phyloP scores from a whole-genome alignment of 441 rosid species.

The Gossypium aridum region DNA sequence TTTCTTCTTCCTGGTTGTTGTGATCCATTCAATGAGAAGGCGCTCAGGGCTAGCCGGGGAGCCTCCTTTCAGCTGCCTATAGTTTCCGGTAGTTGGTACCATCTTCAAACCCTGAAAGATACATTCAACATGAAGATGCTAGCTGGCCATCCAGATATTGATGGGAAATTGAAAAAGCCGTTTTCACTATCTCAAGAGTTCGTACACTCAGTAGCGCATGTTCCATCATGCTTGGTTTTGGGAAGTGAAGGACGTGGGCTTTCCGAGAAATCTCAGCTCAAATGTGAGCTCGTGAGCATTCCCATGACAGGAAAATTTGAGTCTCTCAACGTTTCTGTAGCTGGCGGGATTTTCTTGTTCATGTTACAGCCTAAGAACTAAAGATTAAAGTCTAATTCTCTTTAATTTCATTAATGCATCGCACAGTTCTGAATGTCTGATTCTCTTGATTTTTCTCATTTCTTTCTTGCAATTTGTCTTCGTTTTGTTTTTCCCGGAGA shows the following conservation, averaged over 20 bases:
- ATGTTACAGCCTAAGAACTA: slow-evolving; percentile 42
- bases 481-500: background rate
- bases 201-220: slow-evolving; percentile 40
- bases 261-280: slow-evolving; percentile 41
- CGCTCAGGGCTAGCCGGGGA: slow-evolving; percentile 88
- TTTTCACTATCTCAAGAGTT: slow-evolving; percentile 37
- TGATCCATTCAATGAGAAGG: slow-evolving; percentile 85
- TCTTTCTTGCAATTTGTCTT: background rate
- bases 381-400: background rate
- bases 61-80: slow-evolving; percentile 80
- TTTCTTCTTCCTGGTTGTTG: slow-evolving; percentile 94
- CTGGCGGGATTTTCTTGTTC: slow-evolving; percentile 82
- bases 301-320: slow-evolving; percentile 75
- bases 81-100: slow-evolving; percentile 68
- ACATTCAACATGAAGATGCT: slow-evolving; percentile 66
- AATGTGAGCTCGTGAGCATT: slow-evolving; percentile 74
- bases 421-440: background rate
- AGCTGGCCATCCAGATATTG: slow-evolving; percentile 67
- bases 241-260: slow-evolving; percentile 88
- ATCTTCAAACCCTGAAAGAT: slow-evolving; percentile 44
- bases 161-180: slow-evolving; percentile 31
- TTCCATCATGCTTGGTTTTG: slow-evolving; percentile 62
- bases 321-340: slow-evolving; percentile 90
- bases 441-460: background rate
- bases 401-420: background rate